These are phyloP conservation scores for Cladosporium cucumerinum DNA, from an alignment of 2,329 filamentous ascomycete species.

Conservation along the genomic window DNA sequence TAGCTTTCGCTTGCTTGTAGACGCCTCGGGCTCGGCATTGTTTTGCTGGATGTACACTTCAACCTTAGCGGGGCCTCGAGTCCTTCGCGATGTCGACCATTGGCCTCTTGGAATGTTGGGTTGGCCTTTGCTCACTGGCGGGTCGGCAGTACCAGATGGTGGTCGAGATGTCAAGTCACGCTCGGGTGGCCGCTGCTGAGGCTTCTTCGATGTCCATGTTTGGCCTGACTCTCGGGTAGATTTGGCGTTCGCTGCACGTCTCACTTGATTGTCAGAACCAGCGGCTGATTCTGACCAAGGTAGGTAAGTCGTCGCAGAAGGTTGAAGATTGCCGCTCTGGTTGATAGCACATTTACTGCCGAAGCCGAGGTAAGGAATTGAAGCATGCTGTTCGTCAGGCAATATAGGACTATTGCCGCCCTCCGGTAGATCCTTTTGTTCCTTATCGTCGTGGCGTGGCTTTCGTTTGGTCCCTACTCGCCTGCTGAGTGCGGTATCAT, in stretches of 20 bases:
- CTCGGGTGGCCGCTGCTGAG: neutral
- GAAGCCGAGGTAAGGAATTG: constrained; percentile 38
- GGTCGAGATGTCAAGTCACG: neutral
- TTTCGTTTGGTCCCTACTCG: neutral
- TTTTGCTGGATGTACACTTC: neutral
- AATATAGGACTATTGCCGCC: neutral
- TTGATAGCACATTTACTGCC: constrained; percentile 34
- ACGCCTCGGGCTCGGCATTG: neutral
- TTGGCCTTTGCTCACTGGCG: neutral
- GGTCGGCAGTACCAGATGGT: neutral
- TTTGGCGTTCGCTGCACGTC: neutral
- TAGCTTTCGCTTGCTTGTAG: neutral
- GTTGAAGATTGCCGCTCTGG: constrained; percentile 8
- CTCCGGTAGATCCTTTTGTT: neutral
- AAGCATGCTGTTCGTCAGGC: constrained; percentile 33
- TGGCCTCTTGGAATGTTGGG: too few species aligned
- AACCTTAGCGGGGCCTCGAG: neutral
- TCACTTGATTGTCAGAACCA: constrained; percentile 21
- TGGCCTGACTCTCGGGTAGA: neutral
- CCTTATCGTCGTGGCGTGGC: neutral
- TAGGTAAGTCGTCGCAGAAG: constrained; percentile 36
- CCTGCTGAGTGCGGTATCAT: constrained; percentile 3
- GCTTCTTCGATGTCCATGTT: neutral
- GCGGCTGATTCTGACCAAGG: constrained; percentile 43
- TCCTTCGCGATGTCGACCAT: neutral